These are phyloP conservation scores for Fusarium mundagurra DNA, from an alignment of 2,329 filamentous ascomycete genomes.

Conservation along the genomic window DNA sequence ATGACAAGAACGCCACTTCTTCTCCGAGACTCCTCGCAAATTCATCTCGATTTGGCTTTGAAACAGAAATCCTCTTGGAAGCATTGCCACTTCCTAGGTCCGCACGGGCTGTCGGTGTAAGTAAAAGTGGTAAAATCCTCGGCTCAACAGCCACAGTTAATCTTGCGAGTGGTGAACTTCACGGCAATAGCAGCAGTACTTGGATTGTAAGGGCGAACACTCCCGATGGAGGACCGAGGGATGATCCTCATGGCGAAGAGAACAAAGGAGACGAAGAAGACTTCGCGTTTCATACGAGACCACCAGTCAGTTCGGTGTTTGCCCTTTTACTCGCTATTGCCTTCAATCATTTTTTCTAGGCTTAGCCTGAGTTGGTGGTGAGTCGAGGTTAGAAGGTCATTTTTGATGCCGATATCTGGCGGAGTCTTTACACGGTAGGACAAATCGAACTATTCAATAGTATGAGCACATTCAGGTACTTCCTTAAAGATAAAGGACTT, in stretches of 20 bases:
- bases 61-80: constrained; percentile 28
- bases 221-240: neutral
- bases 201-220: constrained; percentile 17
- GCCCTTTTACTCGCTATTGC: constrained; percentile 17
- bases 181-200: constrained; percentile 37
- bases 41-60: constrained; percentile 35
- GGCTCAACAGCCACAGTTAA: constrained; percentile 34
- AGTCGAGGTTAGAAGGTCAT: neutral
- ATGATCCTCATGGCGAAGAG: neutral
- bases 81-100: constrained; percentile 5
- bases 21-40: constrained; percentile 25
- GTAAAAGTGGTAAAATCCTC: constrained; percentile 28
- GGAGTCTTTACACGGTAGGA: neutral
- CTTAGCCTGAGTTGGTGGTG: neutral
- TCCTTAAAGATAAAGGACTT: neutral
- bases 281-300: constrained; percentile 3
- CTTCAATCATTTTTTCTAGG: constrained; percentile 18
- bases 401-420: constrained; percentile 32
- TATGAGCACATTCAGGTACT: constrained; percentile 1
- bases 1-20: constrained; percentile 27
- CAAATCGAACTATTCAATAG: constrained; percentile 1
- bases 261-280: constrained; percentile 16
- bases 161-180: constrained; percentile 28
- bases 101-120: constrained; percentile 28
- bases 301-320: constrained; percentile 2